phyloP scores from a whole-genome alignment of 2,329 filamentous ascomycete genomes.

The Trichoderma sp. region DNA sequence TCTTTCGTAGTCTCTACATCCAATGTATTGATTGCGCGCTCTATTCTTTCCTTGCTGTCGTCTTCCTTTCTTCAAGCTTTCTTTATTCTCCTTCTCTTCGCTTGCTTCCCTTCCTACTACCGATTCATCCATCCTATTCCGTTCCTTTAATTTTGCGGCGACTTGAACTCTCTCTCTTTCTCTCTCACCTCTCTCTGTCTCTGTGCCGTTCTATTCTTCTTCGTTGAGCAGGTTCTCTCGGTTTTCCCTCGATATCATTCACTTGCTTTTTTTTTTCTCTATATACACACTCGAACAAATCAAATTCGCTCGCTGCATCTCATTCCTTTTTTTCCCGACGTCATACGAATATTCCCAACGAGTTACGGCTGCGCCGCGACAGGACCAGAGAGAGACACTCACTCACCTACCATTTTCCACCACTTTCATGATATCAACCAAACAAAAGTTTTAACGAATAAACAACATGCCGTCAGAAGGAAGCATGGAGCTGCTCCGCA shows the following conservation, averaged over 20 bases:
- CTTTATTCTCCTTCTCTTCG: background rate
- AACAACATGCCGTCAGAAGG: conserved; percentile 6
- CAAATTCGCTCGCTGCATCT: background rate
- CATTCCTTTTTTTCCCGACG: background rate
- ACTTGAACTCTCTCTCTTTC: background rate
- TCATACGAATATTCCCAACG: background rate
- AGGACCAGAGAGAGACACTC: background rate
- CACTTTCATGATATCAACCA: background rate
- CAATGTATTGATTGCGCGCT: conserved; percentile 7
- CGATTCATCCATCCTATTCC: background rate
- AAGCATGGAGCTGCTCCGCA: conserved; percentile 34
- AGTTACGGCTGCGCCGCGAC: conserved; percentile 14
- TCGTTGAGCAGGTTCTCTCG: conserved; percentile 14
- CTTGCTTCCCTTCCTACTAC: background rate
- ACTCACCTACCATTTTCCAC: background rate
- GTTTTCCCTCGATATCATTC: background rate
- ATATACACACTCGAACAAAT: background rate
- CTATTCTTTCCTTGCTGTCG: background rate
- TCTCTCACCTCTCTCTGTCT: background rate
- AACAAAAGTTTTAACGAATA: background rate
- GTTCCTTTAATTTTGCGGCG: conserved; percentile 7
- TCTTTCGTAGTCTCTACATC: background rate
- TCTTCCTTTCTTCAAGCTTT: background rate
- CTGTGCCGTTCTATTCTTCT: background rate
- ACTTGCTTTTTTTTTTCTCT: background rate